These are phyloP conservation scores for Colletotrichum falcatum DNA, from an alignment of 2,329 filamentous ascomycete species.

Conservation along the genomic window DNA sequence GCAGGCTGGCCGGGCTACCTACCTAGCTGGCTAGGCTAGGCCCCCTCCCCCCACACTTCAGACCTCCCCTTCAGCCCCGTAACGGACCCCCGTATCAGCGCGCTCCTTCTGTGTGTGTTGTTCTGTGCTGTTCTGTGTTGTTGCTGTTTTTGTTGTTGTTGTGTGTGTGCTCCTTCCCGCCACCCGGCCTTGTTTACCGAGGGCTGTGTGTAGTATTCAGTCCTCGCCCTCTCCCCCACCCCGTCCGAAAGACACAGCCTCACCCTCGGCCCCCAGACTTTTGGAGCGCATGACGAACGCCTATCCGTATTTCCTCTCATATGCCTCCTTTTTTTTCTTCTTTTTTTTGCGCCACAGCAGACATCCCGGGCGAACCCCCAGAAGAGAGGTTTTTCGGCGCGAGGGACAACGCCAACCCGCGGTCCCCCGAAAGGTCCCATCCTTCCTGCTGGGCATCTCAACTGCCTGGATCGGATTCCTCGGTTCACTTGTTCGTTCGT, in stretches of 20 bases:
- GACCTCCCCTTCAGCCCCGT: neutral
- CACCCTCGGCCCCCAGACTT: slow-evolving; percentile 11
- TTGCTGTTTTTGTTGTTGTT: neutral
- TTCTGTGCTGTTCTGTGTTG: too few relatives aligned
- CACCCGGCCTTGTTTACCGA: neutral
- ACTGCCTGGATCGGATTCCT: neutral
- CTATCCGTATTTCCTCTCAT: neutral
- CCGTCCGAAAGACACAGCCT: slow-evolving; percentile 21
- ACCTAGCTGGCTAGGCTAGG: too few relatives aligned
- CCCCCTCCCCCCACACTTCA: neutral
- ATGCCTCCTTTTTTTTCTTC: neutral
- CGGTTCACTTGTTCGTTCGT: neutral
- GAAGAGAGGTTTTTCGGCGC: too few relatives aligned
- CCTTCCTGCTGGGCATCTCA: too few relatives aligned
- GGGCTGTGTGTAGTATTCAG: neutral
- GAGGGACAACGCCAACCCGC: too few relatives aligned
- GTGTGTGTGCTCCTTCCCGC: too few relatives aligned
- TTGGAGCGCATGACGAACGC: slow-evolving; percentile 7
- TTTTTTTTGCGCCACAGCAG: neutral
- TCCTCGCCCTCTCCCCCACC: neutral
- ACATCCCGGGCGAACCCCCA: neutral
- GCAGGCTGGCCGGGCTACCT: too few relatives aligned
- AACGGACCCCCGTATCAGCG: slow-evolving; percentile 2
- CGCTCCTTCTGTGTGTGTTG: too few relatives aligned
- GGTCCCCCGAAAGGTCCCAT: too few relatives aligned